Conservation (phyloP, 2,329 filamentous ascomycete genomes). For the Penicillium sp. region DNA sequence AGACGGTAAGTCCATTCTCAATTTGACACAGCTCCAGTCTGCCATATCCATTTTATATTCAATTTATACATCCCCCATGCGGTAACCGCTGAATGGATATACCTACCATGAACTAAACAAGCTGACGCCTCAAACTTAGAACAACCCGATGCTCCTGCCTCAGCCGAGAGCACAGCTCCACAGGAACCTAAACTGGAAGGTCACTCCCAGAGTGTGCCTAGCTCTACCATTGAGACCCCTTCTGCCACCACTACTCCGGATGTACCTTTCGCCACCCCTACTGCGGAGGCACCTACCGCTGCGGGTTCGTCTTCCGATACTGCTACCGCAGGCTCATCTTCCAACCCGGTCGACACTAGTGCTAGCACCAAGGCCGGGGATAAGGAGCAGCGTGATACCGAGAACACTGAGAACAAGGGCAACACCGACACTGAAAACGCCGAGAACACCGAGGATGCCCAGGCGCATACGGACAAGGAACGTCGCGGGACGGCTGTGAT, state of each 20-base stretch:
- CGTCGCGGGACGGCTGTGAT: background rate
- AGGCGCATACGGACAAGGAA: background rate
- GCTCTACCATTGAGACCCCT: background rate
- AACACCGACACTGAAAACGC: background rate
- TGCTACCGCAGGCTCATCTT: background rate
- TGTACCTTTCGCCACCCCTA: background rate
- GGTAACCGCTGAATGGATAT: background rate
- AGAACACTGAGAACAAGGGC: background rate
- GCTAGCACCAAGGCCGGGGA: background rate
- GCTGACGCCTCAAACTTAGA: constrained; percentile 17
- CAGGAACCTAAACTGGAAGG: constrained; percentile 11
- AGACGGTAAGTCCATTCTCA: constrained; percentile 45
- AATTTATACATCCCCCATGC: too few species aligned
- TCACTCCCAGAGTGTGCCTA: background rate
- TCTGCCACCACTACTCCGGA: background rate
- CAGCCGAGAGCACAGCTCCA: constrained; percentile 21
- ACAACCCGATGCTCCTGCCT: constrained; percentile 24
- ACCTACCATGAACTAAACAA: background rate
- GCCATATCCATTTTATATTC: background rate
- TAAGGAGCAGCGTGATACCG: constrained; percentile 17
- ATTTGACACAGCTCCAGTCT: background rate
- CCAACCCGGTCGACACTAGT: background rate
- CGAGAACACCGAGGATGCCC: constrained; percentile 1
- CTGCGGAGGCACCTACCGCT: background rate
- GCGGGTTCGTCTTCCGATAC: background rate